Base-by-base conservation (phyloP, 2,329 filamentous ascomycete genomes). In the Phialophora tarda region DNA sequence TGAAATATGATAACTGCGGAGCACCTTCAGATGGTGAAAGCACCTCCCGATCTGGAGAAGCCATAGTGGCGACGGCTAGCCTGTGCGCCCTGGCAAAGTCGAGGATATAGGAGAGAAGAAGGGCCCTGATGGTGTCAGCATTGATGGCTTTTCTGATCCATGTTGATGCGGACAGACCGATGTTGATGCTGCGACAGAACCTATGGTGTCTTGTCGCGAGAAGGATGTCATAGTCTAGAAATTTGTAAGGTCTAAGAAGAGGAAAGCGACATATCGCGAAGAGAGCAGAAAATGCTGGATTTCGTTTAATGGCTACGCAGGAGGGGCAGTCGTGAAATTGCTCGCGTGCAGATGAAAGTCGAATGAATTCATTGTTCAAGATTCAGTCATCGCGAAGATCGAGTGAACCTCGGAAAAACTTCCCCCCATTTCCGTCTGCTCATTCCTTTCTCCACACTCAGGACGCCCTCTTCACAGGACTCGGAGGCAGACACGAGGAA, bases 61-160 rank as follows among this genome's bases (percentile, higher is more conserved):
- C 64, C 67, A 69, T 69, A 14, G 5, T 30, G 64, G 48, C 47
- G 56, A n/a, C 32, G 44, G 26, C 44, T 32, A 30, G 47, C 32
- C 50, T 47, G 50, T 62, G 32, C 44, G 21, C 21, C 30, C 7
- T 38, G 51, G 41, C 30, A 21, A 55, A 58, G 34, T 34, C 23
- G 59, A 38, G 30, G 51, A 55, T 32, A 24, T 28, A 34, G 50
- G 24, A 55, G 59, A 32, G 23, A 44, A 34, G 26, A 28, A 17
- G 12, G 17, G n/a, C 48, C 62, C 47, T 59, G 59, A 28, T 21
- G 34, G 28, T 21, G 54, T 67, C 62, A 67, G 58, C 50, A 24
- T 55, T 38, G 14, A 53, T 61, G 55, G 17, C 53, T 21, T 34
- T 53, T n/a, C 53, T 11, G 53, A 26, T 48, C 24, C 14, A 2